Evolutionary conservation across 2,329 filamentous ascomycete species (phyloP), one percentile per base, ranked within the genome.

Genomic region (Hypoxylon sp.): DNA sequence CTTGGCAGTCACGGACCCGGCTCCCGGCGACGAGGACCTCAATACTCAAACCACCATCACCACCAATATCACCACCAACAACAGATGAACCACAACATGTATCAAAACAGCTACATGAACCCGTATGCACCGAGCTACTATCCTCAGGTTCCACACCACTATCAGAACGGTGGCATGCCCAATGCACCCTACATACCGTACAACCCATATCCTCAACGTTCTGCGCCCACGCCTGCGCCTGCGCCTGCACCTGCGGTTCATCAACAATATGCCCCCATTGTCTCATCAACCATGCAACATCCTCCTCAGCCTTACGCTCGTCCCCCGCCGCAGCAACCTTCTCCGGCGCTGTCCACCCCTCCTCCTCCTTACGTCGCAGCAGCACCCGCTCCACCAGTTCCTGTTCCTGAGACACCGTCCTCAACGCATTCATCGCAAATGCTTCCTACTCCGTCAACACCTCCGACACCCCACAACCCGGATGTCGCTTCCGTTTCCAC

Each of bases 91-190:
- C 78, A 41, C n/a, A 17, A 17, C 59, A 81, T 86, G 78, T 87
- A 86, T 73, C 77, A 79, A 62, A 75, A 74, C 70, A 69, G 60
- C 60, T 87, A 85, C 73, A 80, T 82, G 74, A 75, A 79, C 71
- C 79, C 81, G 6, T 88, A 87, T 73, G 76, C 79, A 72, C 73
- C 73, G 68, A 70, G 77, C 68, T 86, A 85, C 72, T 84, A 83
- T 65, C 80, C 83, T 30, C 85, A 83, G 69, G 83, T 88, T 77
- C 82, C 85, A 59, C 84, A 85, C 65, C 86, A 85, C 60, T 86
- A 90, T 71, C 88, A 87, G 72, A 82, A 79, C 67, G 78, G 76
- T 15, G 79, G 73, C 46, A 81, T 86, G 71, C 79, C 80, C 56
- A 79, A 77, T 44, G 74, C 78, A 19, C 79, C 77, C 26, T 85